Evolutionary conservation across 306 rosid genomes (phyloP), one percentile per base, ranked within the genome.

Genomic region (Sphenostylis stenocarpa): DNA sequence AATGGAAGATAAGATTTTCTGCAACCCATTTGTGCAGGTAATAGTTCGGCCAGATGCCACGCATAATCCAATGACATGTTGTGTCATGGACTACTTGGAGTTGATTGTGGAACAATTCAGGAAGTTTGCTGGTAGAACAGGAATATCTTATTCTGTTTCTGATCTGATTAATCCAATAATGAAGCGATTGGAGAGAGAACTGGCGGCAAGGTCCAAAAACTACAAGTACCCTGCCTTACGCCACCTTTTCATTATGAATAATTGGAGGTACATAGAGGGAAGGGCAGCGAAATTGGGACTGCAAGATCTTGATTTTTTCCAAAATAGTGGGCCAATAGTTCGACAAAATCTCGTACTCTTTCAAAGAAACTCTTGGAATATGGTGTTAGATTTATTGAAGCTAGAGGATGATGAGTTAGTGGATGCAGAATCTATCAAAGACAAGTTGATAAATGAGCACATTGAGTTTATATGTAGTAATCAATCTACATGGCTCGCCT

Each of bases 171-270:
- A 76, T 0, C 80, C 79, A 87, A 81, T 85, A 21, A 85, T 90
- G 93, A 87, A 90, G 84, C 83, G 16, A 47, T 91, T 65, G 96
- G 85, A 19, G 79, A 86, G 82, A 69, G 76, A 91, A 67, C 75
- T 89, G 45, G 91, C 78, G 67, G 71, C 83, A 3, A 87, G 77
- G 77, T 88, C 90, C 23, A 84, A 87, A 84, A 73, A 73, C 47
- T 47, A 47, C 53, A 47, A 47, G 53, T 47, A 47, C 77, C 63
- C 87, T 20, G 84, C 90, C 16, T 79, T 93, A 77, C 47, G 84
- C 78, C 77, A 67, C 48, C 58, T 89, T 39, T 89, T 88, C 72
- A 77, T 91, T 87, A 83, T 91, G 92, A 91, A 88, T 77, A 93
- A 90, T 62, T 85, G 88, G 48, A 76, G 84, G 58, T 86, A 83